Percentiles rank a stretch among this genome's conserved stretches.
Conservation (phyloP, 2,329 filamentous ascomycete species). For the Fusarium sp. region DNA sequence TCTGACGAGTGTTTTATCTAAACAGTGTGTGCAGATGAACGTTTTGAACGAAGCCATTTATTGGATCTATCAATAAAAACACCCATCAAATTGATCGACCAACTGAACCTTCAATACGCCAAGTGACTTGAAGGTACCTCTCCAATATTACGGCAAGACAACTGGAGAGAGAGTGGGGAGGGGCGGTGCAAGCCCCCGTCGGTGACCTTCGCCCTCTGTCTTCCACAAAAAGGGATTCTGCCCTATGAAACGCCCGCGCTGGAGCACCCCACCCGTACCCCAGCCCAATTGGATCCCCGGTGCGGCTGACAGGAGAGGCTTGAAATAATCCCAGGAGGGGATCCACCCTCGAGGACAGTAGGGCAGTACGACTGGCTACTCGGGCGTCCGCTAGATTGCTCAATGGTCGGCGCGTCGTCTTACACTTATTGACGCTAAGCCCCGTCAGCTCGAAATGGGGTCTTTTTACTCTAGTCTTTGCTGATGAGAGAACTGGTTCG, state of each 20-base stretch:
- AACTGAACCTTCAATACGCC: background rate
- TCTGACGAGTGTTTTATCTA: background rate
- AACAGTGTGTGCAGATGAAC: background rate
- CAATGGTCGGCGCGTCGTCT: conserved; percentile 22
- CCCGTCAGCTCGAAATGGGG: conserved; percentile 28
- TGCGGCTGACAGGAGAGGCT: conserved; percentile 31
- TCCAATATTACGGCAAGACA: conserved; percentile 2
- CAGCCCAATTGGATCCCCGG: conserved; percentile 17
- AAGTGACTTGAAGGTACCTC: background rate
- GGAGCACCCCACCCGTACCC: conserved; percentile 5
- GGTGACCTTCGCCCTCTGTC: background rate
- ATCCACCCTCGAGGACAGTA: background rate
- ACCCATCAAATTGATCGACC: background rate
- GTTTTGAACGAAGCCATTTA: background rate
- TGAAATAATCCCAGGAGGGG: background rate
- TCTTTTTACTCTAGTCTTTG: background rate
- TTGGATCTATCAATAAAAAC: background rate
- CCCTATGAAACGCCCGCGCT: conserved; percentile 33
- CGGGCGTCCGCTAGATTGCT: background rate
- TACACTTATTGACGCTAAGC: conserved; percentile 26
- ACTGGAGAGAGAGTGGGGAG: conserved; percentile 4
- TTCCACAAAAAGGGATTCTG: conserved; percentile 15
- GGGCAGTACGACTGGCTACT: background rate
- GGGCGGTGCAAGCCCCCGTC: conserved; percentile 21
- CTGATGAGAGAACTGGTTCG: background rate